Conservation (phyloP, 2,329 filamentous ascomycete species). For the Sporothrix pseudoabietina region DNA sequence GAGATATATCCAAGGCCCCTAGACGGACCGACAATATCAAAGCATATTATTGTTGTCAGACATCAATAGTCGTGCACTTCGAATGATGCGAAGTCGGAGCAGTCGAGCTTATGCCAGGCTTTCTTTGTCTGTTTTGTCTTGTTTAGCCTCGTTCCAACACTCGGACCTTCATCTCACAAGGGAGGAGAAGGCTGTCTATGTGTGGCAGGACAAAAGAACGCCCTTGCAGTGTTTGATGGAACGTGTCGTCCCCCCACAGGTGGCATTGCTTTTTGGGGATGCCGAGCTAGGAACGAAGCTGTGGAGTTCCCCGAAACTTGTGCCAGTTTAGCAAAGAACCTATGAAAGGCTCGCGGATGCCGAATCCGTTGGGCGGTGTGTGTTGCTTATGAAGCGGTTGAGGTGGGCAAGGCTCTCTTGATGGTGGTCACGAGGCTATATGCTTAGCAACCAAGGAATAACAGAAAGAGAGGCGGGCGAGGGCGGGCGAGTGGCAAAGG, state of each 20-base stretch:
- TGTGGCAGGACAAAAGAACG: neutral
- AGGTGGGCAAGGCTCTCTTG: conserved; percentile 11
- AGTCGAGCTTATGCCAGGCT: neutral
- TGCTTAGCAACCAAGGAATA: neutral
- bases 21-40: neutral
- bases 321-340: neutral
- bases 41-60: neutral
- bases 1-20: neutral
- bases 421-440: conserved; percentile 1
- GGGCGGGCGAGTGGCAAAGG: conserved; percentile 10
- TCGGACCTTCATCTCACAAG: neutral
- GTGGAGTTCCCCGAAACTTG: neutral
- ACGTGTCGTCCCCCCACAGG: neutral
- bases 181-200: neutral
- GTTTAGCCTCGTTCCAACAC: neutral
- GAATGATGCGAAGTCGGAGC: conserved; percentile 16
- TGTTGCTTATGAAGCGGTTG: neutral
- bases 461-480: neutral
- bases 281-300: neutral
- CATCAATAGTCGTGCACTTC: neutral
- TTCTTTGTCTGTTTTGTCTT: neutral
- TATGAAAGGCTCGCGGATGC: neutral
- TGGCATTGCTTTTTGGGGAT: neutral
- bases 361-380: neutral
- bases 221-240: neutral